A percentile compares a stretch with the other conserved stretches of the same genome.
These are phyloP conservation scores for Auricularia cornea DNA, from an alignment of 768 basidiomycete species.

Conservation along the genomic window DNA sequence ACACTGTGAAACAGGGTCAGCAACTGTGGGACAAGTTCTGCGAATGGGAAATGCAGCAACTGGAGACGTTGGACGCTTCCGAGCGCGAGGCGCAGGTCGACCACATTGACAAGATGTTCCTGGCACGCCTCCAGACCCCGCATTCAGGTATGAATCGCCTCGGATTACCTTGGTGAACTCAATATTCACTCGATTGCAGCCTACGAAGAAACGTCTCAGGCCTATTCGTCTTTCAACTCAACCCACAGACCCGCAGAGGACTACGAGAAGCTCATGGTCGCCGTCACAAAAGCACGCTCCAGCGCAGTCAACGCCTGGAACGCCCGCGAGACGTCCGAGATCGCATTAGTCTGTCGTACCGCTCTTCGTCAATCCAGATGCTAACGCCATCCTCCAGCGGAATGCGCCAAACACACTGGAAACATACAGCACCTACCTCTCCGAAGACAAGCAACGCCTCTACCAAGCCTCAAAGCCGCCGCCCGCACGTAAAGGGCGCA, in stretches of 20 bases:
- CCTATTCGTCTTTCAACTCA: conserved; percentile 86
- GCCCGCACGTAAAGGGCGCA: conserved; percentile 1
- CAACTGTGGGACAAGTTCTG: conserved; percentile 61
- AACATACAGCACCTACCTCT: conserved; percentile 53
- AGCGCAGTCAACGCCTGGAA: conserved; percentile 53
- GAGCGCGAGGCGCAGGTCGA: conserved; percentile 40
- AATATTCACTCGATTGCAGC: conserved; percentile 35
- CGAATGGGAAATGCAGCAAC: conserved; percentile 64
- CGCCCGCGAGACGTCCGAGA: conserved; percentile 56
- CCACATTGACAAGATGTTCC: conserved; percentile 45
- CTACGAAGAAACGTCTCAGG: conserved; percentile 71
- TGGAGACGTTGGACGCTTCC: conserved; percentile 37
- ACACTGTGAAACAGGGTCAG: conserved; percentile 45
- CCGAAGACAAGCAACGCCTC: conserved; percentile 43
- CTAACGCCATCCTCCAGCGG: conserved; percentile 8
- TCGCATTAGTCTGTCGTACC: conserved; percentile 52
- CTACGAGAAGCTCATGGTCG: conserved; percentile 70
- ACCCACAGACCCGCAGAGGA: conserved; percentile 60
- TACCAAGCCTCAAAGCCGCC: conserved; percentile 44
- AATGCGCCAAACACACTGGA: conserved; percentile 38
- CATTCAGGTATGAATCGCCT: conserved; percentile 56
- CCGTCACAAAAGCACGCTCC: conserved; percentile 65
- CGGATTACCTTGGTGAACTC: not conserved
- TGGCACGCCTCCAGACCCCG: conserved; percentile 64
- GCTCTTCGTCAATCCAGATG: not conserved